A percentile compares a stretch with the other conserved stretches of the same genome.
Conservation (phyloP, 768 basidiomycete species). For the Lanmaoa pseudosensibilis region DNA sequence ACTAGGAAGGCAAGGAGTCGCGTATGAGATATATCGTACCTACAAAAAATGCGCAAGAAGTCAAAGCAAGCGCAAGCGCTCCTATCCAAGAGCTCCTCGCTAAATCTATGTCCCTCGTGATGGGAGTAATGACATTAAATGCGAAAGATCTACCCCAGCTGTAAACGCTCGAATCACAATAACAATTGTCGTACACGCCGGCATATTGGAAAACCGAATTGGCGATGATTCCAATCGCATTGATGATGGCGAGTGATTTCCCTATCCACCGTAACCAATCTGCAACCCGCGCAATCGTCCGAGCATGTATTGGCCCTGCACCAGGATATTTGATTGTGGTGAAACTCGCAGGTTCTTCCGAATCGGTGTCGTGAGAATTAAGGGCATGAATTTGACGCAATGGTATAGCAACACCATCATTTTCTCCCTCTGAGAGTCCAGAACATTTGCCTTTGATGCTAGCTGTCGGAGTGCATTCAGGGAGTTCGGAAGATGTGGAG, state of each 20-base stretch:
- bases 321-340: not conserved
- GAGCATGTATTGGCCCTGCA: not conserved
- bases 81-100: conserved; percentile 39
- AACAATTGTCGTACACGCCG: conserved; percentile 29
- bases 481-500: not conserved
- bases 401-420: not conserved
- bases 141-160: conserved; percentile 19
- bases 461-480: too few species aligned
- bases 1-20: conserved; percentile 20
- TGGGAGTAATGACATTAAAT: conserved; percentile 30
- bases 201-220: conserved; percentile 33
- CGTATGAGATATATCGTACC: conserved; percentile 30
- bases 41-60: conserved; percentile 26
- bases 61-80: conserved; percentile 32
- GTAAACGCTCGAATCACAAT: conserved; percentile 30
- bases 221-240: conserved; percentile 27
- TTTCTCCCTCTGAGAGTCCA: not conserved
- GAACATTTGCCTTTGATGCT: not conserved
- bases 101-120: conserved; percentile 19
- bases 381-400: not conserved
- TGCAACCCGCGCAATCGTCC: not conserved
- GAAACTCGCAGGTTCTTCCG: not conserved
- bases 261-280: conserved; percentile 26
- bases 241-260: conserved; percentile 29
- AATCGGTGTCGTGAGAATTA: too few species aligned